A percentile compares a stretch with the other conserved stretches of the same genome.
phyloP scores from a whole-genome alignment of 805 yeast species.

The Tetrapisispora taiwanensis region DNA sequence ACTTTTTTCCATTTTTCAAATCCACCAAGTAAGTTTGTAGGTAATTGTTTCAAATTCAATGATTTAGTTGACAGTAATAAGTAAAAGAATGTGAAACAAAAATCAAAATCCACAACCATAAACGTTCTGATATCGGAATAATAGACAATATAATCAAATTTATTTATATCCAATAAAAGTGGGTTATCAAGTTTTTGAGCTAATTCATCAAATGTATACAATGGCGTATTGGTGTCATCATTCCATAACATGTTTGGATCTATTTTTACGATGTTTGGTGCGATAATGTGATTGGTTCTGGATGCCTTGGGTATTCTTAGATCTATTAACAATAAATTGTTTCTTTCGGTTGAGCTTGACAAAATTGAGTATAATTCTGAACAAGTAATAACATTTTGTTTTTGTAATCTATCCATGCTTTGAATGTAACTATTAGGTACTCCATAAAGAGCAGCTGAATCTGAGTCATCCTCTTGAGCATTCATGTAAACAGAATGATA shows the following conservation, averaged over 20 bases:
- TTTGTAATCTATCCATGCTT: slow-evolving; percentile 22
- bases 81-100: slow-evolving; percentile 24
- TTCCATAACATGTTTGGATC: slow-evolving; percentile 32
- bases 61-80: slow-evolving; percentile 19
- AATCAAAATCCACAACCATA: slow-evolving; percentile 26
- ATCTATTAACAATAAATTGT: slow-evolving; percentile 31
- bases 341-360: slow-evolving; percentile 37
- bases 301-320: slow-evolving; percentile 30
- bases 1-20: slow-evolving; percentile 35
- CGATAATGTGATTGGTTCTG: slow-evolving; percentile 30
- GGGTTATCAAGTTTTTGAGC: slow-evolving; percentile 20
- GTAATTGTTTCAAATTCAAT: slow-evolving; percentile 12
- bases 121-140: slow-evolving; percentile 32
- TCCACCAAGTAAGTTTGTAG: slow-evolving; percentile 35
- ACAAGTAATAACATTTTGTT: slow-evolving; percentile 45
- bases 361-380: slow-evolving; percentile 36
- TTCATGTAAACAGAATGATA: slow-evolving; percentile 33
- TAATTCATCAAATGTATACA: slow-evolving; percentile 26
- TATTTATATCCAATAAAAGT: slow-evolving; percentile 24
- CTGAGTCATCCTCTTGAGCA: slow-evolving; percentile 20
- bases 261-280: slow-evolving; percentile 31
- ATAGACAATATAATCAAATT: slow-evolving; percentile 31
- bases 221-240: slow-evolving; percentile 18
- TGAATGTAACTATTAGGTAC: slow-evolving; percentile 13
- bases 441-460: slow-evolving; percentile 10